Conservation (phyloP, 768 basidiomycete species). For the Calvatia gigantea region DNA sequence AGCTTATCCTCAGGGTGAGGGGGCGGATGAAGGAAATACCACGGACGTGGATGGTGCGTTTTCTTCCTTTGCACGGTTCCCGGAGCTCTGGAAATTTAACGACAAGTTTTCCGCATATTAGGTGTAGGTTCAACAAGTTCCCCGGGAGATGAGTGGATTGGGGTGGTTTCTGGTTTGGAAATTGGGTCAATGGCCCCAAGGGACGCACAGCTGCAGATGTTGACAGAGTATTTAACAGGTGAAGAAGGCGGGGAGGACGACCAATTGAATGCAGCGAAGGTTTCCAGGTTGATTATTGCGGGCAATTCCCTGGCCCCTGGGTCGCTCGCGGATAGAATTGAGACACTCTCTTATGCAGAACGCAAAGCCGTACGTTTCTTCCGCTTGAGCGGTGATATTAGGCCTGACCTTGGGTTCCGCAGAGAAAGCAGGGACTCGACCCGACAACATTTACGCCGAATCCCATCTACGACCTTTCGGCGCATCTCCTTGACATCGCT, state of each 20-base stretch:
- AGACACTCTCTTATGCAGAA: conserved; percentile 34
- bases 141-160: conserved; percentile 71
- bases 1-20: conserved; percentile 24
- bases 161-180: conserved; percentile 80
- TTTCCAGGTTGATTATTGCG: conserved; percentile 84
- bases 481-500: conserved; percentile 71
- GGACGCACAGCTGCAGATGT: conserved; percentile 76
- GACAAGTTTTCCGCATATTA: neutral
- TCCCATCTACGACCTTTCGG: conserved; percentile 67
- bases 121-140: conserved; percentile 10
- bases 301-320: conserved; percentile 80
- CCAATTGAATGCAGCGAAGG: conserved; percentile 59
- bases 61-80: conserved; percentile 5
- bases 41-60: conserved; percentile 67
- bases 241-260: conserved; percentile 75
- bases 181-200: conserved; percentile 60
- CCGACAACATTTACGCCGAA: conserved; percentile 65
- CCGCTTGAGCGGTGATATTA: neutral
- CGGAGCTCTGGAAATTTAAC: conserved; percentile 2
- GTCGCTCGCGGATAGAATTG: conserved; percentile 26
- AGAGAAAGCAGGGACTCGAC: conserved; percentile 71
- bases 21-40: conserved; percentile 55
- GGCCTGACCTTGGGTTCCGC: conserved; percentile 12
- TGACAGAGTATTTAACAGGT: conserved; percentile 87
- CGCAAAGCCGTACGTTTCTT: conserved; percentile 51